Evolutionary conservation across 768 basidiomycete genomes (phyloP), one percentile per base, ranked within the genome.

Genomic region (Lactarius pseudohatsudake): DNA sequence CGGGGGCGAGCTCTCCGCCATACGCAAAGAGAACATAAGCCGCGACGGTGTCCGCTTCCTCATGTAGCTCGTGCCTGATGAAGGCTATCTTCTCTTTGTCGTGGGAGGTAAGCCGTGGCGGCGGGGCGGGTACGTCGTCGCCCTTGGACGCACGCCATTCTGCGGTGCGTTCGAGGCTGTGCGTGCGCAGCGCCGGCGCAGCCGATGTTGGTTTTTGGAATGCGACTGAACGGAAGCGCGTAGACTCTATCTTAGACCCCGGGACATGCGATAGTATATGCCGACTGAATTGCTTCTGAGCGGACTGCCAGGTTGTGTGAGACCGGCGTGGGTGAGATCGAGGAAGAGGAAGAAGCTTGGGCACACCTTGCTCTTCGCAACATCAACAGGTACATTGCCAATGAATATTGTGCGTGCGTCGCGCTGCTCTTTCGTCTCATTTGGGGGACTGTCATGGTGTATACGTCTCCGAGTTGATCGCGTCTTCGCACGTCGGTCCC

Each of bases 31-130:
- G 94, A 57, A 96, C 77, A 75, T 99, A 99, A 0, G 93, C 92
- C 73, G 95, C 92, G 65, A 92, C 85, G 20, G 85, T 82, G 71
- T 86, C 86, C 4, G 89, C 88, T 40, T 85, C 82, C 2, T 87
- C 80, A 77, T 98, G 94, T 73, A 98, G 86, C 71, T 96, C 93
- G 62, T 88, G 88, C 74, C 94, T 92, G 75, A 98, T 97, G 76
- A 95, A 97, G 0, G 94, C 92, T 61, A 98, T 86, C 69, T 89
- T 91, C 78, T 96, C 92, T 81, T 96, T 98, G 77, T 97, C 91
- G 59, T 82, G 83, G 0, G 92, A 83, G 8, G 85, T 92, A 59
- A 97, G 83, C 43, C 80, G 80, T 70, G 68, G 76, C 26, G 64
- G 72, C 18, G 72, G 64, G 22, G 73, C 41, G 18, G 82, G 75